Evolutionary conservation across 2,329 filamentous ascomycete genomes (phyloP), one percentile per base, ranked within the genome.

Genomic region (Apiospora malaysiana): DNA sequence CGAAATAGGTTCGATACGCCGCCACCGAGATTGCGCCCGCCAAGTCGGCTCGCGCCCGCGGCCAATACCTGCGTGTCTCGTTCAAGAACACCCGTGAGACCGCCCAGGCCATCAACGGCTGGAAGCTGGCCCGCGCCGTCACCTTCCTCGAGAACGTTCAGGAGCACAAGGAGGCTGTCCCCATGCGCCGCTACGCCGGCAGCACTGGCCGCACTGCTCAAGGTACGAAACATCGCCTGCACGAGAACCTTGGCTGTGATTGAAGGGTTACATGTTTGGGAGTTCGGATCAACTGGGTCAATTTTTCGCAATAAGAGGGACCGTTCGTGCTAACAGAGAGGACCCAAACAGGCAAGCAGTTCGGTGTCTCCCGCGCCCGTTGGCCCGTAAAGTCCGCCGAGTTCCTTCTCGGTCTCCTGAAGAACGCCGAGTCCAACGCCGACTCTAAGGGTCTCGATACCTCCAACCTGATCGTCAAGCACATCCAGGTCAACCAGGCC

Each of bases 41-140:
- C 80, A 98, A 97, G 91, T 97, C 94, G 88, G 96, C 96, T 86
- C 94, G 95, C 89, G 93, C 95, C 84, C 95, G 96, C 87, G 96
- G 97, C 87, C 94, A 95, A 85, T 99, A 98, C 91, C 93, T 99
- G 82, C 94, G 96, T 85, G 95, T 98, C 81, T 97, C 94, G 81
- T 99, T 98, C 94, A 99, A 99, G 93, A 99, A 99, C 92, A 99
- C 96, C 85, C 94, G 96, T 83, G 97, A 99, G 90, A 98, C 95
- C 79, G 96, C 97, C 77, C 96, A 98, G 90, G 95, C 95, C 82
- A 97, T 99, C 91, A 98, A 96, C 88, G 95, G 95, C 87, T 97
- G 94, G 94, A 98, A 98, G 90, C 85, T 98, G 83, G 90, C 94
- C 87, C 95, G 96, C 83, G 96, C 96, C 82, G 88, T 98, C 79